Evolutionary conservation across 768 basidiomycete genomes (phyloP).

Genomic region (Filobasidium floriforme): DNA sequence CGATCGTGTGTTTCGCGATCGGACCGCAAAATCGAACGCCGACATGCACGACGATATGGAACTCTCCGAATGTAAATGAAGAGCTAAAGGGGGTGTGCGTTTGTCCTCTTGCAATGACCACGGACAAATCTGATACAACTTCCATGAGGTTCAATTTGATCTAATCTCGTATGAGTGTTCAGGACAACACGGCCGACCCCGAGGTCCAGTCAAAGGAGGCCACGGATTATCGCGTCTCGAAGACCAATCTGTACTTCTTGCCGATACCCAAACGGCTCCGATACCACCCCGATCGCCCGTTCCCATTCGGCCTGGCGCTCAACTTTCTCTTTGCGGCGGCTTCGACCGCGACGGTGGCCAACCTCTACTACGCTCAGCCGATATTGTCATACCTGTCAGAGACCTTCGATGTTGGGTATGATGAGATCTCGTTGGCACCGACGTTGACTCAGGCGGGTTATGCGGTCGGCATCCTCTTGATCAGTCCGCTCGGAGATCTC

Average conservation of each 20-base stretch:
- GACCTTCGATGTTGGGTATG: conserved; percentile 36
- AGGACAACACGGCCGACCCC: too few relatives aligned
- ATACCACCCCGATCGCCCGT: conserved; percentile 52
- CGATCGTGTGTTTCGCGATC: too few relatives aligned
- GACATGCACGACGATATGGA: too few relatives aligned
- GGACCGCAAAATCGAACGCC: too few relatives aligned
- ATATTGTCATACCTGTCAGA: conserved; percentile 55
- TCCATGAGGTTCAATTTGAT: too few relatives aligned
- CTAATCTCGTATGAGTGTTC: too few relatives aligned
- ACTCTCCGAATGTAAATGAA: too few relatives aligned
- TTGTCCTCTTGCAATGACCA: too few relatives aligned
- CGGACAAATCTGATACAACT: too few relatives aligned
- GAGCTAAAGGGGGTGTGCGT: too few relatives aligned
- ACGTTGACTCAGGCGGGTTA: conserved; percentile 50
- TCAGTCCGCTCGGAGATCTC: conserved; percentile 76
- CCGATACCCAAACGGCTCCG: conserved; percentile 58
- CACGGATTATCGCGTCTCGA: conserved; percentile 22
- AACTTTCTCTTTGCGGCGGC: conserved; percentile 60
- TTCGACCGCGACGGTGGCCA: conserved; percentile 55
- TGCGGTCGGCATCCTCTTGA: conserved; percentile 62
- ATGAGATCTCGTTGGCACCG: conserved; percentile 40
- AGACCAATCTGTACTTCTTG: conserved; percentile 56
- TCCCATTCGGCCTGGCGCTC: conserved; percentile 52
- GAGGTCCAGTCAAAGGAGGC: background rate
- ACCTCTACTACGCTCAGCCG: conserved; percentile 77